Base-by-base conservation (phyloP, 2,329 filamentous ascomycete genomes). In the Colletotrichum sp. region DNA sequence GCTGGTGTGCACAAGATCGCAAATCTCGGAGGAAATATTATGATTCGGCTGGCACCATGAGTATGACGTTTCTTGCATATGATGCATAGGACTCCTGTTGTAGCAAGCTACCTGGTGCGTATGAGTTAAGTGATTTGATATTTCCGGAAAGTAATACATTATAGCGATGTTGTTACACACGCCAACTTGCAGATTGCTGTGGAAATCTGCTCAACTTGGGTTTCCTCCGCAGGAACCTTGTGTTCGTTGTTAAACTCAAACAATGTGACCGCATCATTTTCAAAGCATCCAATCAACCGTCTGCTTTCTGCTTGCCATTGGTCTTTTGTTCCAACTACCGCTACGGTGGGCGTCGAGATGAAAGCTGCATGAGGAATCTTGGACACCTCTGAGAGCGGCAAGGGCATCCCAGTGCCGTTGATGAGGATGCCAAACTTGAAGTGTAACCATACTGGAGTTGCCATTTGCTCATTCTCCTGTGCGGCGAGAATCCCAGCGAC, bases 211-310 rank as follows among this genome's bases (percentile, higher is more conserved):
- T 70, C 10, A 65, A 70, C 68, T 28, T 70, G 68, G 7, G n/a
- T 6, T 6, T 34, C n/a, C 18, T 70, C 58, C 8, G 68, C 34
- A 5, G 68, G 68, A n/a, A 70, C n/a, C 30, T 65, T 70, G 39
- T 70, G 68, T 7, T n/a, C 58, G 28, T 70, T 70, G 27, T 70
- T 43, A 16, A 70, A 70, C 39, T 70, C 68, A 39, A 70, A 28
- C 15, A 39, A 55, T 6, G 28, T 70, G 10, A 55, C 1, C 15
- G 13, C 3, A 5, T 55, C 15, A 10, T 43, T 8, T 6, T 43
- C 30, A 15, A 70, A 70, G 22, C 18, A 65, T 16, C 3, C n/a
- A 16, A 16, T 22, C 12, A 70, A 43, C 3, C 16, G 36, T 10
- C 22, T 56, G 30, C 58, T 70, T 7, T 65, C 36, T 18, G 58